These are phyloP conservation scores for Calendula officinalis DNA, from an alignment of 129 eudicot genomes.

Conservation along the genomic window DNA sequence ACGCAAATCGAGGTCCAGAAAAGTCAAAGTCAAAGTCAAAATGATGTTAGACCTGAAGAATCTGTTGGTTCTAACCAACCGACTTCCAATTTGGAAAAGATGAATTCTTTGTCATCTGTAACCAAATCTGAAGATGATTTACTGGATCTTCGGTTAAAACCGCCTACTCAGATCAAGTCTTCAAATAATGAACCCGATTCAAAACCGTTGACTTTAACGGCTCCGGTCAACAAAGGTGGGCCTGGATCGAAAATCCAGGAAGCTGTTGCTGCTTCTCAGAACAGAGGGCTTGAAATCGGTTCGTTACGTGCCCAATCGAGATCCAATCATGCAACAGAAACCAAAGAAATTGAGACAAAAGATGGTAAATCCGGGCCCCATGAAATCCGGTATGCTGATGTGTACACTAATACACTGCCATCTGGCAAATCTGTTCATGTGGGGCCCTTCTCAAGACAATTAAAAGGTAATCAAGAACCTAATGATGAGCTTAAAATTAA, in stretches of 20 bases:
- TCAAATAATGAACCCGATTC: no score
- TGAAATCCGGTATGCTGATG: background rate
- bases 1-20: constrained; percentile 18
- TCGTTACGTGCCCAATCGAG: no score
- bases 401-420: no score
- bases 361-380: background rate
- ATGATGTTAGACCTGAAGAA: constrained; percentile 34
- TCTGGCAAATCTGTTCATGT: background rate
- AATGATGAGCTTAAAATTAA: background rate
- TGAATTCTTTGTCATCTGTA: constrained; percentile 44
- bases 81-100: constrained; percentile 34
- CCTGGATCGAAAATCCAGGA: background rate
- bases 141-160: constrained; percentile 32
- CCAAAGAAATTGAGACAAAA: no score
- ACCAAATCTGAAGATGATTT: constrained; percentile 35
- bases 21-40: background rate
- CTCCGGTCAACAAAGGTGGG: background rate
- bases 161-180: constrained; percentile 20
- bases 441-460: no score
- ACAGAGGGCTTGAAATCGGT: background rate
- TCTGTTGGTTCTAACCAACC: constrained; percentile 39
- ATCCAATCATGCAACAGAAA: no score
- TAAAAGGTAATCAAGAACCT: background rate
- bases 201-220: no score
- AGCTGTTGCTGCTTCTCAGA: background rate